Base-by-base conservation (phyloP, 345 rosid genomes). In the Odontarrhena argentea region DNA sequence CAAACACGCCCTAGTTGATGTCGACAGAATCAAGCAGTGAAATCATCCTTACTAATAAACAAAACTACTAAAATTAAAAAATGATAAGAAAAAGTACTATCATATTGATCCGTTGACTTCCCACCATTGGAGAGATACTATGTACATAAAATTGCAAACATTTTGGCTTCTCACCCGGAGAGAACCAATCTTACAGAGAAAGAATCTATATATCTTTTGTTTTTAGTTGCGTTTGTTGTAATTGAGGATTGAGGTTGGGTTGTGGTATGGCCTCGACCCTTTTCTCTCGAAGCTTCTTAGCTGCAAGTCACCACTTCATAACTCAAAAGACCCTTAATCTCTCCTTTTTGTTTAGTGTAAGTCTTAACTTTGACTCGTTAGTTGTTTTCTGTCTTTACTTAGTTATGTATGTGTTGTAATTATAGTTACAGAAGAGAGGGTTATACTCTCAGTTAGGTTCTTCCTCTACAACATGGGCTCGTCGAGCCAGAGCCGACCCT, bases 181-280 rank as follows among this genome's bases (percentile, higher is more conserved):
- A 63, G 59, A 58, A 65, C 42, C 66, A 72, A 57, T 48, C 66
- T 42, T 14, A 28, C 5, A 53, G 52, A 24, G 24, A 22, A 1
- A 0, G 32, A 30, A 22, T 9, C 52, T 32, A 51, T 9, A 18
- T 34, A 47, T 32, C 43, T 58, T 14, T 28, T 38, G 22, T 18
- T 18, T 48, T 40, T 40, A 14, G 54, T 50, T 40, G 34, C 47
- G 58, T 69, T 24, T 42, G 60, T 49, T 58, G 36, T 55, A 6
- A 40, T 42, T 18, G 32, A 74, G 80, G 63, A 70, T 67, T 62
- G 25, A 18, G 66, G 79, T 18, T 18, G 22, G 22, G 22, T 18
- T 18, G 22, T 36, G 79, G 71, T 15, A 86, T 88, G 88, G 87
- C 91, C 42, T 77, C 87, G 8, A 6, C 83, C n/a, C 70, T 75